A percentile compares a stretch with the other conserved stretches of the same genome.
phyloP scores from a whole-genome alignment of 257 asterid species.

The Osmanthus fragrans region DNA sequence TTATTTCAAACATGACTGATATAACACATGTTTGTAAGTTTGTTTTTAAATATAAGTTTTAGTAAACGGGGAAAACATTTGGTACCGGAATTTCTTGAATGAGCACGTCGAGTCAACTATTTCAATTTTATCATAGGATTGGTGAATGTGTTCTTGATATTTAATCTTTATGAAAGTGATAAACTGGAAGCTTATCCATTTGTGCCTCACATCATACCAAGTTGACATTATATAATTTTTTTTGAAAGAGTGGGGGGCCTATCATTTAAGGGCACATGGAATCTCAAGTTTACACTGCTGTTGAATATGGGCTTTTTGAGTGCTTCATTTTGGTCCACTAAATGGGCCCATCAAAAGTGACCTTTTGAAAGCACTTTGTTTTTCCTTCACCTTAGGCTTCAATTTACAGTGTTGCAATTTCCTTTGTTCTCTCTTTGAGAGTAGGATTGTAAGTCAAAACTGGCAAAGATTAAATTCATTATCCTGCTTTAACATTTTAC shows the following conservation, averaged over 20 bases:
- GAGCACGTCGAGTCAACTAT: not conserved
- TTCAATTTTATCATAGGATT: not conserved
- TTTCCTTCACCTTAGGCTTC: conserved; percentile 28
- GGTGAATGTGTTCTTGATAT: not conserved
- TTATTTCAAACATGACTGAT: too few species aligned
- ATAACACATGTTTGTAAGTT: too few species aligned
- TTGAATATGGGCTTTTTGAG: conserved; percentile 37
- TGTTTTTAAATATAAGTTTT: too few species aligned
- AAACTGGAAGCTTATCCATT: not conserved
- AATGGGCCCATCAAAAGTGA: conserved; percentile 26
- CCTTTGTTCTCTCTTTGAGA: too few species aligned
- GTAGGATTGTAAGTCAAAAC: too few species aligned
- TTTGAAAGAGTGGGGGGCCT: not conserved
- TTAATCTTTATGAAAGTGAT: too few species aligned
- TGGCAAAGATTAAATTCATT: too few species aligned
- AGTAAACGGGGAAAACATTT: too few species aligned
- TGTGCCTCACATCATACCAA: not conserved
- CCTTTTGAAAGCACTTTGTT: conserved; percentile 10
- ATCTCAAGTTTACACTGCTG: conserved; percentile 19
- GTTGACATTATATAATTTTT: not conserved
- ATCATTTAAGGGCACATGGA: conserved; percentile 31
- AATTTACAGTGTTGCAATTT: too few species aligned
- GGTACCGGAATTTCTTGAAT: too few species aligned
- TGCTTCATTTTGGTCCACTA: conserved; percentile 18
- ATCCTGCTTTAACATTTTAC: too few species aligned